Evolutionary conservation across 768 basidiomycete species (phyloP).

Genomic region (Rhodotorula graminis): DNA sequence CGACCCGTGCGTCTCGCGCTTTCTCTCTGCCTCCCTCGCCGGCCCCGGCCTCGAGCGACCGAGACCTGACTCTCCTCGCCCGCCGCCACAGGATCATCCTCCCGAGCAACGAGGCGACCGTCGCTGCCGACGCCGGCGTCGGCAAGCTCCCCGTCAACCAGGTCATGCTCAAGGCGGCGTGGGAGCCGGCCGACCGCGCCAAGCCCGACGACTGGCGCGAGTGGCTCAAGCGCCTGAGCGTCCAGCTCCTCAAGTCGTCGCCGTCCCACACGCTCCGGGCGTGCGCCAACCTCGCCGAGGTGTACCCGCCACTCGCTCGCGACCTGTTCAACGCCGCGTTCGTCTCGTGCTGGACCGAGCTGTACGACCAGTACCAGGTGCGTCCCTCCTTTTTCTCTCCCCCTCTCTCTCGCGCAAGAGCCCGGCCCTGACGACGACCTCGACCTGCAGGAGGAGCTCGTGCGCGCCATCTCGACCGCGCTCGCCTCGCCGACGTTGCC

Average conservation of each 20-base stretch:
- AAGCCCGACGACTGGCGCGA: constrained; percentile 77
- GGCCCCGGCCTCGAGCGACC: too few species aligned
- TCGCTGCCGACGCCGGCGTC: constrained; percentile 60
- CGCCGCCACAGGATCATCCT: constrained; percentile 45
- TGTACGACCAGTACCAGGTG: constrained; percentile 96
- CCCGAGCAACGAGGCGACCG: constrained; percentile 43
- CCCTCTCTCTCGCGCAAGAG: too few species aligned
- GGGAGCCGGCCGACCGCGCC: constrained; percentile 63
- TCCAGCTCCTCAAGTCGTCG: constrained; percentile 96
- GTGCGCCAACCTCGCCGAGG: constrained; percentile 87
- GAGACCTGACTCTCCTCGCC: constrained; percentile 11
- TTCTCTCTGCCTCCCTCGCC: constrained; percentile 45
- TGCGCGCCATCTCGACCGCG: constrained; percentile 78
- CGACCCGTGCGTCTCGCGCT: constrained; percentile 53
- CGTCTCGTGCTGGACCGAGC: constrained; percentile 91
- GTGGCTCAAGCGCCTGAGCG: constrained; percentile 88
- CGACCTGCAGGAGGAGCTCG: constrained; percentile 74
- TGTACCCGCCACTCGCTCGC: constrained; percentile 81
- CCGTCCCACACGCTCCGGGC: constrained; percentile 97
- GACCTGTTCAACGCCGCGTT: constrained; percentile 98
- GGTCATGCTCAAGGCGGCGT: constrained; percentile 91
- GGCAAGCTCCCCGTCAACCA: constrained; percentile 91
- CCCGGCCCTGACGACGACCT: neutral
- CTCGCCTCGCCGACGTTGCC: constrained; percentile 69
- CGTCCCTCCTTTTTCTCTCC: neutral